Base-by-base conservation (phyloP, 2,329 filamentous ascomycete genomes). In the Cadophora gregata region DNA sequence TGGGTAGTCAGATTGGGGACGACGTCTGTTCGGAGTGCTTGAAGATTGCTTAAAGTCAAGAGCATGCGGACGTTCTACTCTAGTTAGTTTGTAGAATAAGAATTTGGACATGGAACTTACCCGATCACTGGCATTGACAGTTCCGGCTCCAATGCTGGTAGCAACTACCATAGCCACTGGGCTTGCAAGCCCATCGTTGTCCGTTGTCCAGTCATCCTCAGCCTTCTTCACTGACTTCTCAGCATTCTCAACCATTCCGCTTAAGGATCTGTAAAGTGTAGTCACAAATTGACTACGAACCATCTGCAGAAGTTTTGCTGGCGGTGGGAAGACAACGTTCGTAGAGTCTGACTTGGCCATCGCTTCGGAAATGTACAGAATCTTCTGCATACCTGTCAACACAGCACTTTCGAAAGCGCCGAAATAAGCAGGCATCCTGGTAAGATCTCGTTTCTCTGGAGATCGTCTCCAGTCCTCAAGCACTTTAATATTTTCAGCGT, bases 221-320 rank as follows among this genome's bases (percentile, higher is more conserved):
- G 86, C 81, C 72, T 87, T 88, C 72, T 89, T 87, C 16, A 88
- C 78, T 3, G 89, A 86, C 65, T 88, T 88, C 79, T 98, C 93
- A 3, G 96, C 95, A 78, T 97, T 98, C 79, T 98, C 96, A 0
- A 99, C 93, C 88, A 99, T 95, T 25, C 95, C 96, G 74, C 93
- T 96, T 45, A 99, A 81, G 7, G 93, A 93, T 78, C 97, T 97
- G 80, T 98, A 98, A 51, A 99, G 81, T 66, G 94, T 97, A 7
- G 91, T 93, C 19, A 97, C 93, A 75, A 99, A 99, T 76, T 97
- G 93, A 70, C 89, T 91, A 70, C 94, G 88, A 19, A 98, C 93
- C 87, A 94, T 93, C 77, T 97, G 92, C 51, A 98, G 82, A 51
- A 97, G 82, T 78, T 98, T 99, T 8, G 90, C 85, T 42, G 93